These are phyloP conservation scores for Aspergillus spinulosporus DNA, from an alignment of 2,329 filamentous ascomycete species.

Conservation along the genomic window DNA sequence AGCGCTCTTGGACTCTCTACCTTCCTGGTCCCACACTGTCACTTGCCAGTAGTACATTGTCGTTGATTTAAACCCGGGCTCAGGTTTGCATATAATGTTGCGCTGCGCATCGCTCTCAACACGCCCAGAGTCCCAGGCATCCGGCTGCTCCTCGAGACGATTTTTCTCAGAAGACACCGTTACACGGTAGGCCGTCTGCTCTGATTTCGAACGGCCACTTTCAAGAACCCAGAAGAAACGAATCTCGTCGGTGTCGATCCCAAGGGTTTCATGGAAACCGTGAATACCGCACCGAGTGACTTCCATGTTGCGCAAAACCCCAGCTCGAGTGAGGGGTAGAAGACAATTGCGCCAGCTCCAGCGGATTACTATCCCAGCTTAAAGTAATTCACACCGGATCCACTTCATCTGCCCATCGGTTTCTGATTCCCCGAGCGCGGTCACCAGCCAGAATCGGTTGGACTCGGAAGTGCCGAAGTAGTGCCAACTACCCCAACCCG, in stretches of 20 bases:
- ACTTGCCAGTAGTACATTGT: constrained; percentile 25
- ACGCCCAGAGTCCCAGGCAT: constrained; percentile 24
- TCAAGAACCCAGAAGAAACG: constrained; percentile 26
- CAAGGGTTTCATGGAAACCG: constrained; percentile 27
- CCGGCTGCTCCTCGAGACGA: background rate
- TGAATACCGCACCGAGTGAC: constrained; percentile 28
- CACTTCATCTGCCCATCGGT: constrained; percentile 1
- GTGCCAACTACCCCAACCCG: background rate
- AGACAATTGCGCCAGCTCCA: background rate
- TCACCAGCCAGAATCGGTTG: background rate
- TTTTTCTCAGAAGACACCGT: constrained; percentile 8
- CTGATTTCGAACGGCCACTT: constrained; percentile 2
- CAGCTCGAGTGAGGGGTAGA: background rate
- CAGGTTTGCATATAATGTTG: constrained; percentile 25
- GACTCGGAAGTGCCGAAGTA: constrained; percentile 4
- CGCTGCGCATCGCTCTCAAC: constrained; percentile 25
- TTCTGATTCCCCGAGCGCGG: background rate
- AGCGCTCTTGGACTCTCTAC: constrained; percentile 13
- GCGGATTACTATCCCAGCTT: background rate
- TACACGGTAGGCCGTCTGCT: constrained; percentile 23
- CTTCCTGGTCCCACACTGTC: constrained; percentile 23
- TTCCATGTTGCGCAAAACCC: constrained; percentile 11
- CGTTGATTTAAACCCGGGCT: constrained; percentile 23
- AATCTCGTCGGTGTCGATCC: constrained; percentile 24
- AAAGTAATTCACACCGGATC: background rate